Conservation (phyloP, 345 rosid genomes). For the Clausena lansium region DNA sequence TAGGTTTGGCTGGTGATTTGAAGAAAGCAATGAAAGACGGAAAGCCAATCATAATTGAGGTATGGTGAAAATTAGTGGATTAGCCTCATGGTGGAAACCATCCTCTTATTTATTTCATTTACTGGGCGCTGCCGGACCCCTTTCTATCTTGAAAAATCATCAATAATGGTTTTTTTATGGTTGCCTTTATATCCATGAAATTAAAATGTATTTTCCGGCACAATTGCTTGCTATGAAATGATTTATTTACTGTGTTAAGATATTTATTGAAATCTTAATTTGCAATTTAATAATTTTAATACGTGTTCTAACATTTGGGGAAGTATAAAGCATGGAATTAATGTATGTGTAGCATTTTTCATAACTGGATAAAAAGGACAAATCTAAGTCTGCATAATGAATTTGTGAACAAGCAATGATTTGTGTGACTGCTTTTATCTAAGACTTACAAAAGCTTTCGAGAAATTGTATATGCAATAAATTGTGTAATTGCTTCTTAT, state of each 20-base stretch:
- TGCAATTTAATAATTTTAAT: not conserved
- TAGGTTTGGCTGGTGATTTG: conserved; percentile 97
- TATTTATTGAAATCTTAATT: not conserved
- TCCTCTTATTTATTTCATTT: not conserved
- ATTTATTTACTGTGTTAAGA: not conserved
- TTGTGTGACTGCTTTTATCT: not conserved
- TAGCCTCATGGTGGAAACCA: not conserved
- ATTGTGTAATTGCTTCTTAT: not conserved
- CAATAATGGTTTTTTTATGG: not conserved
- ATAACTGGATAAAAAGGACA: not conserved
- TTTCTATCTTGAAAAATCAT: not conserved
- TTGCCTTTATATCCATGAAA: not conserved
- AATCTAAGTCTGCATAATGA: conserved; percentile 3
- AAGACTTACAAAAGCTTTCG: not conserved
- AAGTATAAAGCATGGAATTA: not conserved
- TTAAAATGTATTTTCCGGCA: not conserved
- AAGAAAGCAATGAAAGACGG: conserved; percentile 99
- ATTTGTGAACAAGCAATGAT: not conserved
- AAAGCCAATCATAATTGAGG: conserved; percentile 97
- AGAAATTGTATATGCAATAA: not conserved
- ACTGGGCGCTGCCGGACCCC: not conserved
- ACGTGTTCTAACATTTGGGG: not conserved
- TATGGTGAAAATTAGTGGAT: conserved; percentile 18
- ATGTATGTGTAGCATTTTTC: not conserved
- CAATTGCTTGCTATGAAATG: not conserved